phyloP scores from a whole-genome alignment of 306 rosid genomes.

The Urtica urens region DNA sequence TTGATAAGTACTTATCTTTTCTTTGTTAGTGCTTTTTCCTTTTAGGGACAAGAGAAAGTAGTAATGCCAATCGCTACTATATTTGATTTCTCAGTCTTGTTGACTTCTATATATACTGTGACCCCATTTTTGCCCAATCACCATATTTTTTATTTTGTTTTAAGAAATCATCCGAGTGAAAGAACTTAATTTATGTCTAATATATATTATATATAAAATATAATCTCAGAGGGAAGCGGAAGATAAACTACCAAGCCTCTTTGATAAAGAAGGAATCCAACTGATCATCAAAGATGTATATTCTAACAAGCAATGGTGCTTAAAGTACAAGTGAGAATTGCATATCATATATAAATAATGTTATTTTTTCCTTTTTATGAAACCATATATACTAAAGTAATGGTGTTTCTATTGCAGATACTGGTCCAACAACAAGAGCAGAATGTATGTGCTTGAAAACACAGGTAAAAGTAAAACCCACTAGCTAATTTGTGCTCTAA shows the following conservation, averaged over 20 bases:
- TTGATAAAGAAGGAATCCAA: conserved; percentile 32
- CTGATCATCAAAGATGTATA: conserved; percentile 32
- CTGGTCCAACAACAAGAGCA: conserved; percentile 48
- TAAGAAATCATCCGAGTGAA: not conserved
- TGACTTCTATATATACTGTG: too few species aligned
- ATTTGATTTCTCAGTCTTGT: not conserved
- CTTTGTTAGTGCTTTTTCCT: not conserved
- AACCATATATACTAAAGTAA: not conserved
- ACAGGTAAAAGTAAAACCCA: conserved; percentile 25
- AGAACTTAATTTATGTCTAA: not conserved
- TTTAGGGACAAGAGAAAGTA: not conserved
- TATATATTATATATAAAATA: not conserved
- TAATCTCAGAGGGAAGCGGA: conserved; percentile 47
- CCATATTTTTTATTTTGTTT: not conserved
- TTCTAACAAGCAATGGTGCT: conserved; percentile 28
- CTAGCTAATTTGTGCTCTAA: not conserved
- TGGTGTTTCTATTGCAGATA: conserved; percentile 26
- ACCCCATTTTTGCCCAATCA: not conserved
- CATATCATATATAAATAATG: not conserved
- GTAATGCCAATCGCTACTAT: not conserved
- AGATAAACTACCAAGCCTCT: conserved; percentile 36
- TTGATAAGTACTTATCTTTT: not conserved
- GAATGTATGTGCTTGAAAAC: conserved; percentile 60
- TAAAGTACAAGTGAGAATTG: conserved; percentile 46
- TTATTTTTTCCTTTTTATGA: not conserved